These are phyloP conservation scores for Exophiala dermatitidis DNA, from an alignment of 2,329 filamentous ascomycete species.

Conservation along the genomic window DNA sequence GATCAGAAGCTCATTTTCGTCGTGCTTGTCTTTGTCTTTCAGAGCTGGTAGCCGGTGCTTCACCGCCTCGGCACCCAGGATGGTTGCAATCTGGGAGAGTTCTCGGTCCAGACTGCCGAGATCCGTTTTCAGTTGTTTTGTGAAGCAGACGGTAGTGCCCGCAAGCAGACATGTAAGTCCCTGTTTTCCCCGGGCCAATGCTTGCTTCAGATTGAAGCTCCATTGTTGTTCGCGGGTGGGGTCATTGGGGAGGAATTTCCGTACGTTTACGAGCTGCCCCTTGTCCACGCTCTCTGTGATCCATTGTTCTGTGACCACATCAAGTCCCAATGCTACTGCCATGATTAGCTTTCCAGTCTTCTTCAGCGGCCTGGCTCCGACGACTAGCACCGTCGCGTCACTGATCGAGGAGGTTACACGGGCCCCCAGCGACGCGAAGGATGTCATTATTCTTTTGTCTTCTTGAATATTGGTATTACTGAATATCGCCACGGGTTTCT, in stretches of 20 bases:
- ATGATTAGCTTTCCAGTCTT: conserved; percentile 43
- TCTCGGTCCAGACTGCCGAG: conserved; percentile 26
- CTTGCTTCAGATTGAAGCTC: conserved; percentile 32
- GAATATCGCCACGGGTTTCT: conserved; percentile 9
- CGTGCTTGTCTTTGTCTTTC: conserved; percentile 18
- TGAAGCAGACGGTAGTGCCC: conserved; percentile 33
- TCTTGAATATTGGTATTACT: conserved; percentile 10
- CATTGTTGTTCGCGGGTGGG: conserved; percentile 35
- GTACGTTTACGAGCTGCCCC: conserved; percentile 33
- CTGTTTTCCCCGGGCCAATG: conserved; percentile 25
- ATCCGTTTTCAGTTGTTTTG: conserved; percentile 34
- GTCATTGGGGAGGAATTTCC: conserved; percentile 32
- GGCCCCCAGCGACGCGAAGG: conserved; percentile 12
- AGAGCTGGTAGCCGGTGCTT: conserved; percentile 11
- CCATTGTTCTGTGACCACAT: conserved; percentile 44
- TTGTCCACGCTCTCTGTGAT: conserved; percentile 34
- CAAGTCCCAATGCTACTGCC: conserved; percentile 38
- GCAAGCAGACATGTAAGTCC: conserved; percentile 27
- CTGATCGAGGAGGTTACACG: conserved; percentile 7
- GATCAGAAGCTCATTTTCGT: conserved; percentile 29
- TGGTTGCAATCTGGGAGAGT: conserved; percentile 12
- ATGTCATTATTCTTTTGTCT: conserved; percentile 11
- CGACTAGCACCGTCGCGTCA: conserved; percentile 30
- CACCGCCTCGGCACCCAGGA: conserved; percentile 17
- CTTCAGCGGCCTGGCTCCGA: conserved; percentile 34